Evolutionary conservation across 2,329 filamentous ascomycete species (phyloP).

Genomic region (Whalleya microplaca): DNA sequence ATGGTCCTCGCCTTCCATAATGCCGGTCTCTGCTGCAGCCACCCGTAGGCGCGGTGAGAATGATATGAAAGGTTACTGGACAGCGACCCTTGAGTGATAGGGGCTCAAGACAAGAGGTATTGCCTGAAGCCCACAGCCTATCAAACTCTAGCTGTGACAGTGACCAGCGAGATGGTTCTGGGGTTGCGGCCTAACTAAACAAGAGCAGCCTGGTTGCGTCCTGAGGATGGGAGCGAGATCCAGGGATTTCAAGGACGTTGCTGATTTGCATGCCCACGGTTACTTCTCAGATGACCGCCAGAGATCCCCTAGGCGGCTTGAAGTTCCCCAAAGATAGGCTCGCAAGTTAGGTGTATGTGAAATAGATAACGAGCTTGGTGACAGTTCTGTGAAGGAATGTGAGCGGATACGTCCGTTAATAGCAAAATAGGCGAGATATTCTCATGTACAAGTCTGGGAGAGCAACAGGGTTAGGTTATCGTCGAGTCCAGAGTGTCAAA

Average conservation of each 20-base stretch:
- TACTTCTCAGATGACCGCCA: not conserved
- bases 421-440: not conserved
- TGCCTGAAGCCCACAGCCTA: not conserved
- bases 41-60: not conserved
- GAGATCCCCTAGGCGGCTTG: not conserved
- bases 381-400: not conserved
- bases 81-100: not conserved
- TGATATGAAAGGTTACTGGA: not conserved
- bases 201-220: not conserved
- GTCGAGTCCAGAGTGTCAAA: not conserved
- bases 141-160: conserved; percentile 1
- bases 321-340: conserved; percentile 2
- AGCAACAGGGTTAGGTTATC: too few relatives aligned
- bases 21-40: not conserved
- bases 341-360: not conserved
- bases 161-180: not conserved
- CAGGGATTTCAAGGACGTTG: conserved; percentile 8
- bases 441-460: not conserved
- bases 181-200: not conserved
- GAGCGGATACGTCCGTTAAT: not conserved
- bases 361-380: not conserved
- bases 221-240: conserved; percentile 2
- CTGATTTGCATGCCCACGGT: conserved; percentile 15
- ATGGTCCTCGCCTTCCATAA: conserved; percentile 49
- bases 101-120: not conserved